Base-by-base conservation (phyloP, 306 rosid species). In the Delonix regia region DNA sequence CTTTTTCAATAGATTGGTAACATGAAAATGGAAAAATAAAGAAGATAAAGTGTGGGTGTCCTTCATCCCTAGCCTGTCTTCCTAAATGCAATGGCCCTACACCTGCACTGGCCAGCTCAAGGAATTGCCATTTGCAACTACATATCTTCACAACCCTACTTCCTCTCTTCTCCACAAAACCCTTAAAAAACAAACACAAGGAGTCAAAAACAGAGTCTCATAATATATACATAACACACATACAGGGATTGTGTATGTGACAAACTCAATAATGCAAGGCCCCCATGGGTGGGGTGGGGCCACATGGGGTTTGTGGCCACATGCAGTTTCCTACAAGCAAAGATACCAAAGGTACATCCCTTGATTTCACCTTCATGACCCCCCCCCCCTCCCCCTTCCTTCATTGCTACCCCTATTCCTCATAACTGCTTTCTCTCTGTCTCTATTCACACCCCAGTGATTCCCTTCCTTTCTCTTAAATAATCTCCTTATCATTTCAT, bases 231-330 rank as follows among this genome's bases (percentile, higher is more conserved):
- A n/a, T n/a, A n/a, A n/a, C n/a, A n/a, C 14, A 4, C 51, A 15
- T 61, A 1, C 33, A 8, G 28, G 62, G 61, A n/a, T 67, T 36
- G 69, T 73, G 70, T 19, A 66, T 4, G 24, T 22, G 34, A 56
- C 9, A 59, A 56, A 70, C 21, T 71, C 72, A 82, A 75, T 82
- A 73, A 83, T 82, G 71, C 48, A 79, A 71, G 30, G 0, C 16
- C 69, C 74, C 76, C 39, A 48, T 71, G 77, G 1, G 83, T 71
- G 77, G 1, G 83, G 82, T 63, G 84, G 76, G 85, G 78, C 16
- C 84, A 51, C 5, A 21, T 67, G 73, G 74, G 74, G 73, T 75
- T 59, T 82, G 82, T 65, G 82, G 60, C 48, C 84, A 78, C 84
- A 71, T 85, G 77, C 74, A 70, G 59, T 48, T 79, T 48, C 30